Evolutionary conservation across 2,329 filamentous ascomycete species (phyloP).

Genomic region (Xylaria digitata): DNA sequence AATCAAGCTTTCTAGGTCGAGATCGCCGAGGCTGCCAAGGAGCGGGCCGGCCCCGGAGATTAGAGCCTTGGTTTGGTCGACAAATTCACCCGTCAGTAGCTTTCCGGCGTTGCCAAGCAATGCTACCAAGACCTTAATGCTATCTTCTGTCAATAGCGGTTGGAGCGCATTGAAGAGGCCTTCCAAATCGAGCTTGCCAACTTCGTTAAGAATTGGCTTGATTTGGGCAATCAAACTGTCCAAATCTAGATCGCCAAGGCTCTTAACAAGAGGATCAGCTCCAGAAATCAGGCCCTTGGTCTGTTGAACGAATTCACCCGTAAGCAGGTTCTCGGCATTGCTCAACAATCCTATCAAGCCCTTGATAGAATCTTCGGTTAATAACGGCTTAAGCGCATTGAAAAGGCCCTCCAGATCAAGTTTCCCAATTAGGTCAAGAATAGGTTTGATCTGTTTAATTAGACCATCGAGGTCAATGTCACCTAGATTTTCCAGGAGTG

Average conservation of each 20-base stretch:
- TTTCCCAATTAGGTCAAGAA: conserved; percentile 48
- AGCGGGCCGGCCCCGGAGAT: conserved; percentile 45
- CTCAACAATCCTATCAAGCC: conserved; percentile 47
- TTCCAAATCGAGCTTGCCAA: conserved; percentile 48
- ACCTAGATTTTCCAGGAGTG: conserved; percentile 49
- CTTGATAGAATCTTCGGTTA: conserved; percentile 49
- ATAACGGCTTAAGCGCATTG: conserved; percentile 51
- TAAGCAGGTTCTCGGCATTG: conserved; percentile 49
- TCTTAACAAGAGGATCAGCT: conserved; percentile 43
- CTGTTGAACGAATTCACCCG: conserved; percentile 43
- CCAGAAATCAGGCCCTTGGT: conserved; percentile 45
- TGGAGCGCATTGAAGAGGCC: conserved; percentile 50
- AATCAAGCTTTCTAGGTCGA: conserved; percentile 50
- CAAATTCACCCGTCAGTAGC: conserved; percentile 45
- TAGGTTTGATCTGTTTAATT: conserved; percentile 41
- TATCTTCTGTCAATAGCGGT: conserved; percentile 51
- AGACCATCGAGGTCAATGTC: conserved; percentile 50
- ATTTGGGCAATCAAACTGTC: conserved; percentile 49
- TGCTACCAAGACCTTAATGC: conserved; percentile 49
- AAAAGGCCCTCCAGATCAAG: conserved; percentile 52
- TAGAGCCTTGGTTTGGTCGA: conserved; percentile 48
- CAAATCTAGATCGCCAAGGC: conserved; percentile 48
- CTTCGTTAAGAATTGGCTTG: conserved; percentile 47
- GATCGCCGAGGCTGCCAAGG: conserved; percentile 44
- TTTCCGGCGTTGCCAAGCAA: conserved; percentile 51